Evolutionary conservation across 805 yeast species (phyloP).

Genomic region (Yarrowia divulgata): DNA sequence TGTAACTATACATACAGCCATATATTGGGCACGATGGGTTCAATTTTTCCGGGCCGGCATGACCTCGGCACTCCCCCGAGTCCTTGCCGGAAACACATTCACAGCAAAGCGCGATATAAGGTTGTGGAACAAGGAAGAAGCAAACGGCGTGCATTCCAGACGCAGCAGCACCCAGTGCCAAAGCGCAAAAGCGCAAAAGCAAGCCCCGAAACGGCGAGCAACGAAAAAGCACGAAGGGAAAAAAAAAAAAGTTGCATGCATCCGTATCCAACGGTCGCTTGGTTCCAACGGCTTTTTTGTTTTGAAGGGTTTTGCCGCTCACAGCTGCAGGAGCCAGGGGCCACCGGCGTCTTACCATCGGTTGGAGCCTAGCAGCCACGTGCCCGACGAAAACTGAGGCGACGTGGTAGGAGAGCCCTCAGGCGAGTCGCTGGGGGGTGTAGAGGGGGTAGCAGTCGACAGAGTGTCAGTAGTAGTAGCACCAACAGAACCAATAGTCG

Average conservation of each 20-base stretch:
- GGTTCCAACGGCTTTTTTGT: conserved; percentile 14
- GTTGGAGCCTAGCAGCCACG: conserved; percentile 38
- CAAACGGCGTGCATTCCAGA: background rate
- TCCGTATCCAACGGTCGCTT: conserved; percentile 39
- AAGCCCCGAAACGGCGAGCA: background rate
- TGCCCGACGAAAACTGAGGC: conserved; percentile 26
- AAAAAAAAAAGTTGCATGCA: conserved; percentile 13
- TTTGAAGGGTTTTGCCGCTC: background rate
- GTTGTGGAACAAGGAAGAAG: conserved; percentile 4
- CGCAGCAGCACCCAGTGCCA: conserved; percentile 7
- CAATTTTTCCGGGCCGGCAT: conserved; percentile 2
- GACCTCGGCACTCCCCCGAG: conserved; percentile 6
- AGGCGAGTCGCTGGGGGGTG: conserved; percentile 8
- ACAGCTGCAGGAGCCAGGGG: background rate
- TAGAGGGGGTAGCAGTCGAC: background rate
- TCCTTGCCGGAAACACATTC: conserved; percentile 7
- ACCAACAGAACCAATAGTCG: too few species aligned
- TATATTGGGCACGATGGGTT: background rate
- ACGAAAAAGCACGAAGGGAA: background rate
- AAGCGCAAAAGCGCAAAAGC: background rate
- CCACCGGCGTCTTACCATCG: conserved; percentile 5
- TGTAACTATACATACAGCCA: too few species aligned
- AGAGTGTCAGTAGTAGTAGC: background rate
- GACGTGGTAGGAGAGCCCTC: conserved; percentile 25
- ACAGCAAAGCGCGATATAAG: background rate